phyloP scores from a whole-genome alignment of 2,329 filamentous ascomycete species.

The Colletotrichum kahawae region DNA sequence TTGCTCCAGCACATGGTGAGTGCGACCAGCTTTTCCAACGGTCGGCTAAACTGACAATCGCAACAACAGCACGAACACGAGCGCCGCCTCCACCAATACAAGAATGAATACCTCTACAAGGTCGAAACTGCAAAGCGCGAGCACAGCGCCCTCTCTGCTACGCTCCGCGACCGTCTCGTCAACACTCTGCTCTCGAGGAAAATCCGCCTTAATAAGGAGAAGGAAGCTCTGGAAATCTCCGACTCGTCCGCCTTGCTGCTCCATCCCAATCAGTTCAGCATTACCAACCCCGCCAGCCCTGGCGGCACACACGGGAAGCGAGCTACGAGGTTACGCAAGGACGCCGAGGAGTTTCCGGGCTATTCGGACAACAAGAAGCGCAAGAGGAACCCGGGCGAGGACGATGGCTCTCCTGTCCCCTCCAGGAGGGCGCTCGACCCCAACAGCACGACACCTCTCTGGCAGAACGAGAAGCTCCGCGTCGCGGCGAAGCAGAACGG shows the following conservation, averaged over 20 bases:
- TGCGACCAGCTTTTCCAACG: constrained; percentile 11
- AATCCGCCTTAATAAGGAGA: constrained; percentile 67
- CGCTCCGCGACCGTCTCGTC: constrained; percentile 68
- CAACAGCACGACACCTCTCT: constrained; percentile 63
- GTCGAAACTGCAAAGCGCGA: constrained; percentile 67
- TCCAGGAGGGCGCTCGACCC: constrained; percentile 60
- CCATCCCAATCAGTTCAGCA: constrained; percentile 71
- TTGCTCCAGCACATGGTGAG: constrained; percentile 82
- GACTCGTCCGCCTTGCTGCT: constrained; percentile 69
- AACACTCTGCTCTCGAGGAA: constrained; percentile 70
- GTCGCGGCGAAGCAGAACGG: constrained; percentile 60
- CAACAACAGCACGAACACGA: constrained; percentile 63
- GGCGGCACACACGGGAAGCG: constrained; percentile 68
- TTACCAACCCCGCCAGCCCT: constrained; percentile 68
- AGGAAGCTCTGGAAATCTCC: constrained; percentile 71
- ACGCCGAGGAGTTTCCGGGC: constrained; percentile 61
- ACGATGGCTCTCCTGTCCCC: constrained; percentile 68
- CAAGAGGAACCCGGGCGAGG: constrained; percentile 64
- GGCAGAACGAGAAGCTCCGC: constrained; percentile 65
- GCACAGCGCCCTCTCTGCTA: constrained; percentile 62
- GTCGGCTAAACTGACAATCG: not conserved
- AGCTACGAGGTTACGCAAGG: constrained; percentile 65
- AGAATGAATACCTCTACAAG: constrained; percentile 65
- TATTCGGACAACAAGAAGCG: constrained; percentile 65
- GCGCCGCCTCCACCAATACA: constrained; percentile 63